phyloP scores from a whole-genome alignment of 176 grass and related monocot species.

The Thalia dealbata region DNA sequence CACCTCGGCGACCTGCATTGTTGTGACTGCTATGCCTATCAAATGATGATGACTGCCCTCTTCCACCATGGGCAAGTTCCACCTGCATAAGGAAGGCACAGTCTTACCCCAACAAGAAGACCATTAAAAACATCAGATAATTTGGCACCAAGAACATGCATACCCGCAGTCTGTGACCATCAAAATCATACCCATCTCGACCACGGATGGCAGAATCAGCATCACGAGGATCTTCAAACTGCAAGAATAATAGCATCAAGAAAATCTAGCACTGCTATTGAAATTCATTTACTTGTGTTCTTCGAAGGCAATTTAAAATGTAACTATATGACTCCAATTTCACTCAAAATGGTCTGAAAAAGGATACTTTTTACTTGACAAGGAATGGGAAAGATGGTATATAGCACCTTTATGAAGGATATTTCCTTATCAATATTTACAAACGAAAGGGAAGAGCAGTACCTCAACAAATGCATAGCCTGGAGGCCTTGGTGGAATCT shows the following conservation, averaged over 20 bases:
- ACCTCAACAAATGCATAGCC: conserved; percentile 97
- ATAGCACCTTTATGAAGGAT: too few species aligned
- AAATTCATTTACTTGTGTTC: too few species aligned
- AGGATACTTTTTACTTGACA: too few species aligned
- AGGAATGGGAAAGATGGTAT: too few species aligned
- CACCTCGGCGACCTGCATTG: conserved; percentile 34
- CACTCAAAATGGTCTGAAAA: too few species aligned
- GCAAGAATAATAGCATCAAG: conserved; percentile 20
- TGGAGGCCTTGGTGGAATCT: conserved; percentile 87
- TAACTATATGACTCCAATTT: too few species aligned
- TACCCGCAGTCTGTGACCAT: conserved; percentile 62
- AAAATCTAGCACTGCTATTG: too few species aligned
- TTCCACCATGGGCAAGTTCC: conserved; percentile 87
- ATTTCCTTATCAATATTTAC: background rate
- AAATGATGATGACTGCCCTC: conserved; percentile 47
- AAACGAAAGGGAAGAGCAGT: background rate
- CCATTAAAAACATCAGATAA: background rate
- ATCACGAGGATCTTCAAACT: conserved; percentile 83
- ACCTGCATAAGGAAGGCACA: conserved; percentile 35
- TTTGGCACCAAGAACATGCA: conserved; percentile 11
- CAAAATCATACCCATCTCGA: conserved; percentile 86
- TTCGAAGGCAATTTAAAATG: too few species aligned
- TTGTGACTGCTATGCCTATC: conserved; percentile 53
- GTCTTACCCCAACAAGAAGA: too few species aligned
- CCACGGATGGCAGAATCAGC: conserved; percentile 92